A percentile compares a stretch with the other conserved stretches of the same genome.
Evolutionary conservation across 805 yeast species (phyloP).

Genomic region (Osmozyma mogii): DNA sequence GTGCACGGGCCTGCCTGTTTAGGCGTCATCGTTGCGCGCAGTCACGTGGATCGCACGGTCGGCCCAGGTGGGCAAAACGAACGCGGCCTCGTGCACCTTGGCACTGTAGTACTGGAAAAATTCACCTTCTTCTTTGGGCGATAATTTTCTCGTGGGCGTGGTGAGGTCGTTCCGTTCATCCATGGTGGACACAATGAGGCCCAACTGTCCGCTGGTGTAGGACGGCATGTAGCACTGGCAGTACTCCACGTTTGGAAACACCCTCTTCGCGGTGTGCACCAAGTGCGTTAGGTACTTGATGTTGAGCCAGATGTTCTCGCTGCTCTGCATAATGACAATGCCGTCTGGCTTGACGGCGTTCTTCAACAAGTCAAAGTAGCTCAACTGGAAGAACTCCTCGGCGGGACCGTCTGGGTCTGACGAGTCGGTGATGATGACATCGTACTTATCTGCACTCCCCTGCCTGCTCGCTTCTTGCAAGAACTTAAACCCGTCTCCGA

Average conservation of each 20-base stretch:
- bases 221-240: conserved; percentile 81
- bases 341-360: conserved; percentile 57
- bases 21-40: too few relatives aligned
- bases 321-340: conserved; percentile 73
- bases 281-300: conserved; percentile 43
- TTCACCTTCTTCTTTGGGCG: conserved; percentile 34
- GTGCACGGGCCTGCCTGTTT: too few relatives aligned
- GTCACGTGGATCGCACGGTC: too few relatives aligned
- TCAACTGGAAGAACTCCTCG: conserved; percentile 72
- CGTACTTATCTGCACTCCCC: conserved; percentile 45
- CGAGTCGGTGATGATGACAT: conserved; percentile 84
- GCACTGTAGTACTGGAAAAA: conserved; percentile 59
- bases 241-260: conserved; percentile 56
- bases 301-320: conserved; percentile 72
- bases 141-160: conserved; percentile 42
- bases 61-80: conserved; percentile 79
- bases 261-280: conserved; percentile 40
- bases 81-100: conserved; percentile 62
- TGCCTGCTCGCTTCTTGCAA: conserved; percentile 31
- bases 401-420: conserved; percentile 97
- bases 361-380: conserved; percentile 61
- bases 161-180: conserved; percentile 38
- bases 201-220: conserved; percentile 84
- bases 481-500: conserved; percentile 80
- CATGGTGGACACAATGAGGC: conserved; percentile 65